Base-by-base conservation (phyloP, 2,329 filamentous ascomycete species). In the Onygenales sp. region DNA sequence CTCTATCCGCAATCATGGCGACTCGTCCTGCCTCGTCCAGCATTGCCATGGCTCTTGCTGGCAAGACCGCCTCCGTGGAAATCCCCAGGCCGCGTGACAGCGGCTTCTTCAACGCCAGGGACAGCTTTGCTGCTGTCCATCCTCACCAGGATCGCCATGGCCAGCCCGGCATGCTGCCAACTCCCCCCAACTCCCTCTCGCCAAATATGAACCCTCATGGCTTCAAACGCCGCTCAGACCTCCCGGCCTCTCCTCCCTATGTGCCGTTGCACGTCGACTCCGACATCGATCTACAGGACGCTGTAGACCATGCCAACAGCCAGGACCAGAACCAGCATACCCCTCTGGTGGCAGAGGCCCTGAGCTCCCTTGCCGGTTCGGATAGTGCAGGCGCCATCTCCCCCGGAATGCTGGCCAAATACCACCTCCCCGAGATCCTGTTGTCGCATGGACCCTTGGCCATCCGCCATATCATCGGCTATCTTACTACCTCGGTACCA, bases 171-270 rank as follows among this genome's bases (percentile, higher is more conserved):
- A 70, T 74, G 69, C 83, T 95, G 65, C 89, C 87, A 58, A 96
- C 92, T 69, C 92, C 92, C 67, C 92, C 92, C 57, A 94, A 92
- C 77, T 96, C 91, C 71, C 90, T 96, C 69, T 96, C 91, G 57
- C 92, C 92, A 48, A 85, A 83, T 62, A 79, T 96, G 61, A 84
- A 86, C 63, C 88, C 91, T 56, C 88, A 92, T 64, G 86, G 86
- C 64, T 82, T 87, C 67, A 87, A 86, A 70, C 79, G 82, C 58
- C 84, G 65, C 49, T 63, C 63, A 27, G 60, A 62, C 54, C 59
- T 67, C 54, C 63, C 70, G 51, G 60, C 63, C 51, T 70, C 75
- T 48, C 65, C 70, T 59, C 70, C 74, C 56, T 68, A 73, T 51
- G 67, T 72, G 47, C 67, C 75, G 55, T 64, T 75, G 58, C 70